Evolutionary conservation across 495 filamentous ascomycete species (phyloP), one percentile per base, ranked within the genome.

Genomic region (Talaromyces liani): DNA sequence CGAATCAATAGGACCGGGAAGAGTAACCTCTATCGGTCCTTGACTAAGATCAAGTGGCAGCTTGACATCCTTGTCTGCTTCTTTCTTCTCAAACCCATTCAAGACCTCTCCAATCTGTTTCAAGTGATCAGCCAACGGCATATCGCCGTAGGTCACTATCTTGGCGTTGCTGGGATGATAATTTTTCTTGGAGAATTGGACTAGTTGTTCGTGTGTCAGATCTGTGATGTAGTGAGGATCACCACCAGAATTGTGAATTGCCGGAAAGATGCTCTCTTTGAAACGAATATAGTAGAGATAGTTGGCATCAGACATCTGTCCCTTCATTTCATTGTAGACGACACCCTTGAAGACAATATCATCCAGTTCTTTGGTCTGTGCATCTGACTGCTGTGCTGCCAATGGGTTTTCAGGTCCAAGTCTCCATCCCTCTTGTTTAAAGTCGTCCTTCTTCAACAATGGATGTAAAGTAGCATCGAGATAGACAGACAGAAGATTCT

Each of bases 291-390:
- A 97, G 77, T 88, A 98, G 3, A 98, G 81, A 73, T 98, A 98
- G 68, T 91, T 91, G 14, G 94, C 91, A 73, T 98, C 94, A 7
- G 94, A 98, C 85, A 98, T 96, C 71, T 97, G 92, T 0, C 94
- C 94, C 75, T 98, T 98, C 94, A 98, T 98, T 77, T 98, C 94
- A 70, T 98, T 98, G 75, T 98, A 98, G 24, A 98, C 94, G 10
- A 98, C 94, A 24, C 94, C 94, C 73, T 98, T 98, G 81, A 98
- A 98, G 14, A 97, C 88, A 20, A 98, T 84, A 39, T 79, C 77
- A 22, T 77, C 75, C 31, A 72, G 65, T 4, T 71, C 66, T 45
- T 71, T 68, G 20, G 64, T 58, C 49, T 72, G 78, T 63, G 73
- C 69, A 10, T 80, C 78, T 4, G 73, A 77, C 24, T 79, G 68